These are phyloP conservation scores for Pluteus cervinus DNA, from an alignment of 768 basidiomycete species.

Conservation along the genomic window DNA sequence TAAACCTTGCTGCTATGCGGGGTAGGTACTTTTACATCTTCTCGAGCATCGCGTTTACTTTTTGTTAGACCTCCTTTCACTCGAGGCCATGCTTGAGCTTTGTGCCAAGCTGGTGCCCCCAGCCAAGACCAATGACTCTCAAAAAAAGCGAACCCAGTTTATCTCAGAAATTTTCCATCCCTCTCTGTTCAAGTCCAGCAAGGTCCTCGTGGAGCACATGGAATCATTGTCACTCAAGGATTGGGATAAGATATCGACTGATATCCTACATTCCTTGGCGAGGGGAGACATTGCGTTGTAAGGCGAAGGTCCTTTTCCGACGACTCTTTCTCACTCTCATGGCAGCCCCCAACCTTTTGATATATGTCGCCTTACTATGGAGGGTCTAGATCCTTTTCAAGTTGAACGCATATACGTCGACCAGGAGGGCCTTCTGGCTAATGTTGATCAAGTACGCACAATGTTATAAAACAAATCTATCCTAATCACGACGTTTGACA, in stretches of 20 bases:
- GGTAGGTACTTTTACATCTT: conserved; percentile 23
- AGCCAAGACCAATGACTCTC: conserved; percentile 22
- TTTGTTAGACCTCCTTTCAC: conserved; percentile 40
- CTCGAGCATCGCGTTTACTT: not conserved
- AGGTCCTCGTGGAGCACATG: conserved; percentile 33
- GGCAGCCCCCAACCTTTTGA: conserved; percentile 58
- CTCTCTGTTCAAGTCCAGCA: conserved; percentile 27
- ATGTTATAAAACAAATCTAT: conserved; percentile 1
- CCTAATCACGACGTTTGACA: conserved; percentile 12
- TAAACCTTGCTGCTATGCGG: conserved; percentile 37
- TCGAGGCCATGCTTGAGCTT: conserved; percentile 52
- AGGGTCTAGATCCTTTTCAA: conserved; percentile 22
- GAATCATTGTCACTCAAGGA: conserved; percentile 34
- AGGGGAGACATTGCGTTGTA: conserved; percentile 41
- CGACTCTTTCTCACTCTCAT: conserved; percentile 2
- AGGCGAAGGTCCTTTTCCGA: no score
- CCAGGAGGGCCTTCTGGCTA: conserved; percentile 41
- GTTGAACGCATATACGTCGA: conserved; percentile 49
- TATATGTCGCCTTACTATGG: conserved; percentile 31
- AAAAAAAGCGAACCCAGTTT: conserved; percentile 37
- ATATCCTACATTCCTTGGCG: conserved; percentile 44
- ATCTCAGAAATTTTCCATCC: conserved; percentile 46
- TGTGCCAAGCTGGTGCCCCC: conserved; percentile 52
- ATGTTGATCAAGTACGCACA: conserved; percentile 33
- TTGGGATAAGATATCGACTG: conserved; percentile 48